These are phyloP conservation scores for Coix lacrymajobi DNA, from an alignment of 176 grass and related monocot genomes.

Conservation along the genomic window DNA sequence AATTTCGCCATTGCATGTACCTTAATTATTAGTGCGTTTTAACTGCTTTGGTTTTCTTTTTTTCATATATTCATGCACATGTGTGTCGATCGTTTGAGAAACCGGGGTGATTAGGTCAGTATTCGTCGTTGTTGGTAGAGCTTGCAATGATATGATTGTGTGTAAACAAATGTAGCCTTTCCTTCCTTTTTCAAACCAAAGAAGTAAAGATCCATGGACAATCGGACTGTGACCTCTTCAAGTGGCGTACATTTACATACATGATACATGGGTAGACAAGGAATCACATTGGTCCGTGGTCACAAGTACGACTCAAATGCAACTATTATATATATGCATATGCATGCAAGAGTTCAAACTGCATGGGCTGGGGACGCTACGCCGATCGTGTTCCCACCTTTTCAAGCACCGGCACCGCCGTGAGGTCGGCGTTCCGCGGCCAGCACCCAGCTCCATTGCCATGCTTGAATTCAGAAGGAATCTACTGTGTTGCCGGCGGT, in stretches of 20 bases:
- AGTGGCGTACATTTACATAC: not conserved
- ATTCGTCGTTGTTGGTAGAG: not conserved
- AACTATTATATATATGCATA: too few relatives aligned
- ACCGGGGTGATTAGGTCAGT: not conserved
- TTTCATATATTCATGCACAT: not conserved
- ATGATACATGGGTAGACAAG: not conserved
- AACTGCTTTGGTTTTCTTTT: not conserved
- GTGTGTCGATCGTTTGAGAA: not conserved
- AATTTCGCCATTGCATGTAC: not conserved
- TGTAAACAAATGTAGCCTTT: not conserved
- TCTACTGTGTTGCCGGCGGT: not conserved
- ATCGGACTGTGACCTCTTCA: not conserved
- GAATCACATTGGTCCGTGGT: not conserved
- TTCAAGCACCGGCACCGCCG: too few relatives aligned
- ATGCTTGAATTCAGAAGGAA: slow-evolving; percentile 12
- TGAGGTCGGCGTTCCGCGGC: too few relatives aligned
- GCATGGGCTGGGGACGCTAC: too few relatives aligned
- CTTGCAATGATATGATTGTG: not conserved
- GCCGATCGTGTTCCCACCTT: too few relatives aligned
- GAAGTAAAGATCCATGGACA: not conserved
- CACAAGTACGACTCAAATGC: not conserved
- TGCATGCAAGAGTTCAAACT: too few relatives aligned
- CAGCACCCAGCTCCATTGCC: not conserved
- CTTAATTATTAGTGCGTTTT: not conserved
- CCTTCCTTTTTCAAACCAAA: not conserved